Base-by-base conservation (phyloP, 306 rosid genomes). In the Castanospermum australe region DNA sequence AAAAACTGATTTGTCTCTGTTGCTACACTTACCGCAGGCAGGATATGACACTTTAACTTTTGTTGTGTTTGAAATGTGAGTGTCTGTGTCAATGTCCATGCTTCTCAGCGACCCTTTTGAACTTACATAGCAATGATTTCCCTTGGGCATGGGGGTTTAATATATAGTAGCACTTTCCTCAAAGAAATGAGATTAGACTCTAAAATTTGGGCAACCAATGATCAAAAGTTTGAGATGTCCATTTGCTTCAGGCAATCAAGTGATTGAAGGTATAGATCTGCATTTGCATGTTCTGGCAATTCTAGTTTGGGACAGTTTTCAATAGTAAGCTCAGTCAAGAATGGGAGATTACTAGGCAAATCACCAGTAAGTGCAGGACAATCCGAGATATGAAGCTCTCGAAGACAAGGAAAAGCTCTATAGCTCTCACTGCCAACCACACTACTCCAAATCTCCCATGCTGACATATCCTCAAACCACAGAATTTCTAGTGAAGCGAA, bases 401-500 rank as follows among this genome's bases (percentile, higher is more conserved):
- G 10, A 32, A 83, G 84, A 14, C 68, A 0, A 4, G 77, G 83
- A 32, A 83, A 71, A 15, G 47, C 42, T 33, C 1, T 62, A 24
- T 5, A 1, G 47, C 68, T 62, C 10, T 8, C 55, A 2, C 21
- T 41, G 20, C 28, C 52, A 28, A 18, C 69, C 0, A 28, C 8
- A 32, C 28, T 51, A 14, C 33, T 11, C 86, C 86, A 83, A 2
- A 59, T 52, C 39, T 66, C 79, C 83, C 81, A 83, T 14, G 64
- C 59, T 2, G 21, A 6, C 84, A 79, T 79, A n/a, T 25, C 3
- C 13, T 42, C 5, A 73, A 83, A 67, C n/a, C 13, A 25, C 54
- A 83, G 6, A 79, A 78, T 67, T 41, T 79, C 78, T 41, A 73
- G 47, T 4, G 68, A 59, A 18, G 70, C 18, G 41, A 78, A 83